Evolutionary conservation across 345 rosid species (phyloP).

Genomic region (Sonneratia alba): DNA sequence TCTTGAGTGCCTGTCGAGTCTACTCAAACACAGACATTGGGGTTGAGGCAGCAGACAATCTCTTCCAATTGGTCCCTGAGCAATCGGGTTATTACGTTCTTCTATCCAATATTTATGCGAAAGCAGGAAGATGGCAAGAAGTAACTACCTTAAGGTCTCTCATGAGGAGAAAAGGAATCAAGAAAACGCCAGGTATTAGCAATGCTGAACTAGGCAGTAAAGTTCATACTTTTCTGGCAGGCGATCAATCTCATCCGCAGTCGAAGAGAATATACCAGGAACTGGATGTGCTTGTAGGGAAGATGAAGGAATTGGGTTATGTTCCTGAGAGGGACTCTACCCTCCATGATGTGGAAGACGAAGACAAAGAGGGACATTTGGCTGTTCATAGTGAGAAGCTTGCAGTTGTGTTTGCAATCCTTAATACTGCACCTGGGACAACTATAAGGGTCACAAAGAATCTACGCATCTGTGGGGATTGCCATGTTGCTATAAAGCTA

Average conservation of each 20-base stretch:
- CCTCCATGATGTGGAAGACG: slow-evolving; percentile 61
- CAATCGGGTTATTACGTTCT: slow-evolving; percentile 68
- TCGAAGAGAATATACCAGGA: slow-evolving; percentile 39
- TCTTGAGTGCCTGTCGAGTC: slow-evolving; percentile 70
- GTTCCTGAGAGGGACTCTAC: slow-evolving; percentile 43
- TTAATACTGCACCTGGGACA: slow-evolving; percentile 27
- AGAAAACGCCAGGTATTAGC: slow-evolving; percentile 45
- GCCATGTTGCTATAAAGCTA: slow-evolving; percentile 58
- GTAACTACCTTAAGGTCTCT: slow-evolving; percentile 33
- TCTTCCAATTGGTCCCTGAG: slow-evolving; percentile 49
- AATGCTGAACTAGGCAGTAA: slow-evolving; percentile 49
- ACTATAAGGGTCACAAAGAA: slow-evolving; percentile 59
- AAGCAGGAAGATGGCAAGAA: slow-evolving; percentile 50
- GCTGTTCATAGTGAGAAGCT: slow-evolving; percentile 72
- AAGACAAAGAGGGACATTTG: slow-evolving; percentile 52
- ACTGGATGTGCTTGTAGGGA: slow-evolving; percentile 55
- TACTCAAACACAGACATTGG: slow-evolving; percentile 51
- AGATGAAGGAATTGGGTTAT: slow-evolving; percentile 46
- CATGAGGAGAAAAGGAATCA: slow-evolving; percentile 64
- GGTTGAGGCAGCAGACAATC: slow-evolving; percentile 45
- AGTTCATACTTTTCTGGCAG: slow-evolving; percentile 48
- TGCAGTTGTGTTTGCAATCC: slow-evolving; percentile 56
- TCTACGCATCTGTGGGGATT: slow-evolving; percentile 66
- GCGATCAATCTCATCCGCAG: slow-evolving; percentile 50
- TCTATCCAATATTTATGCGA: slow-evolving; percentile 59